These are phyloP conservation scores for Phlebopus sp. DNA, from an alignment of 1,284 basidiomycete genomes.

Conservation along the genomic window DNA sequence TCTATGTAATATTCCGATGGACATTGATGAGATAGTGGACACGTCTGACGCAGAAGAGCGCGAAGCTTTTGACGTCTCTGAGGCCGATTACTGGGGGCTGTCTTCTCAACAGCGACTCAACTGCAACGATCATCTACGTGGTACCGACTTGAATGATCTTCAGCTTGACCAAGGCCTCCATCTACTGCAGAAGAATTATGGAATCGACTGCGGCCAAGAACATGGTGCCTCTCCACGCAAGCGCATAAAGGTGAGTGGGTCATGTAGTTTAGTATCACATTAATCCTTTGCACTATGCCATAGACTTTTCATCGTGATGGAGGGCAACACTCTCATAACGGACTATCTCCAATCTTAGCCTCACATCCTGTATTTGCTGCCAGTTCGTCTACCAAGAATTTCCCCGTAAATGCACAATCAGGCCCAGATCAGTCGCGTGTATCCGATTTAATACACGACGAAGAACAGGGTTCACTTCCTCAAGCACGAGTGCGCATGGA, in stretches of 20 bases:
- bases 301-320: slow-evolving; percentile 19
- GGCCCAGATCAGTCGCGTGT: neutral
- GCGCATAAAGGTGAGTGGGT: slow-evolving; percentile 28
- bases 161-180: neutral
- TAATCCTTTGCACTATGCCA: slow-evolving; percentile 13
- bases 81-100: neutral
- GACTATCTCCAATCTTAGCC: neutral
- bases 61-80: slow-evolving; percentile 34
- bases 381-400: neutral
- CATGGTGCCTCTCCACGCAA: slow-evolving; percentile 26
- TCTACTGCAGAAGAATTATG: neutral
- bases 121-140: neutral
- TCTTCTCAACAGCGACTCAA: neutral
- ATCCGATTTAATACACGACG: neutral
- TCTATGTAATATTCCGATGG: slow-evolving; percentile 19
- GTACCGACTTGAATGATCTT: neutral
- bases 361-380: neutral
- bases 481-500: neutral
- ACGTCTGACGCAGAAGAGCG: slow-evolving; percentile 60
- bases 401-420: neutral
- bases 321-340: neutral
- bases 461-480: neutral
- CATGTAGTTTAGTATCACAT: neutral
- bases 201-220: slow-evolving; percentile 10
- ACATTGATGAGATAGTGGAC: slow-evolving; percentile 48